Conservation (phyloP, 306 rosid genomes). For the Rubus idaeus region DNA sequence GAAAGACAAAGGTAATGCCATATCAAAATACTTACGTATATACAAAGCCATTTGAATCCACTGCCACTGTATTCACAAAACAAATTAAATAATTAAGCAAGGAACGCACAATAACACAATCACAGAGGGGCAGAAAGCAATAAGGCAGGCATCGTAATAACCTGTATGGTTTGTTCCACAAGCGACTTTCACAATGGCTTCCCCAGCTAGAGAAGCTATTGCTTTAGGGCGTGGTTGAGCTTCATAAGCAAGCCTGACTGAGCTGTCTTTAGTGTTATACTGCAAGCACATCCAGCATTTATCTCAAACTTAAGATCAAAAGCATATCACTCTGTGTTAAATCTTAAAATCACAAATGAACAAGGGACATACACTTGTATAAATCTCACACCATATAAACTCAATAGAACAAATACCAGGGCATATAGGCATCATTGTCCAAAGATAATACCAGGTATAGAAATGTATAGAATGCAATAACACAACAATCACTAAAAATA, state of each 20-base stretch:
- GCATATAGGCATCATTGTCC: neutral
- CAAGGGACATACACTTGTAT: neutral
- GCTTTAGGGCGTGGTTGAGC: slow-evolving; percentile 94
- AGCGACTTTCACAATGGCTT: slow-evolving; percentile 80
- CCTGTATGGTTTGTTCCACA: slow-evolving; percentile 97
- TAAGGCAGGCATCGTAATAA: slow-evolving; percentile 14
- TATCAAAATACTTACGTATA: slow-evolving; percentile 72
- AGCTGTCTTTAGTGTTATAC: slow-evolving; percentile 95
- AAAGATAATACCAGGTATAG: neutral
- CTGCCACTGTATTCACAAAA: slow-evolving; percentile 69
- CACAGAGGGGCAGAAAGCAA: neutral
- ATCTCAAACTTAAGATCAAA: slow-evolving; percentile 21
- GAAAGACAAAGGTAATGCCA: neutral
- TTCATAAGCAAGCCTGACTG: slow-evolving; percentile 92
- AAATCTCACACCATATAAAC: neutral
- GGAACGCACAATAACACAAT: neutral
- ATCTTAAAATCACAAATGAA: neutral
- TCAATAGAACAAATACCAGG: neutral
- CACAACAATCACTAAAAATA: slow-evolving; percentile 30
- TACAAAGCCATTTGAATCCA: slow-evolving; percentile 82
- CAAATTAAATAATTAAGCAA: slow-evolving; percentile 10
- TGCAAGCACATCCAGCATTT: slow-evolving; percentile 46
- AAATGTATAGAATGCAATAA: slow-evolving; percentile 4
- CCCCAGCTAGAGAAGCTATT: slow-evolving; percentile 83
- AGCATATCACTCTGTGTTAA: neutral